phyloP scores from a whole-genome alignment of 1,284 basidiomycete species.

The Abortiporus biennis region DNA sequence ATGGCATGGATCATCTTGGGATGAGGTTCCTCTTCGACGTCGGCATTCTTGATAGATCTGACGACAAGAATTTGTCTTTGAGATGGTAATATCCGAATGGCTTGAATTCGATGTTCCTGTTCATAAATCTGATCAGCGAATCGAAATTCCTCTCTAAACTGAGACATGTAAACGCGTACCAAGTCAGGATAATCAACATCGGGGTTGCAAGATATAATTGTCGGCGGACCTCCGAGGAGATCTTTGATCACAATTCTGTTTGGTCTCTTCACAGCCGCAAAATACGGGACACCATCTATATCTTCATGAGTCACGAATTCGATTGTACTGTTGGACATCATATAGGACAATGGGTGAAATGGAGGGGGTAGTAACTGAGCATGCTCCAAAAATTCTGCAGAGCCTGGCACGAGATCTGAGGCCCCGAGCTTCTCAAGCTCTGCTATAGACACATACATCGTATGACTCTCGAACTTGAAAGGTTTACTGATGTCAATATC shows the following conservation, averaged over 20 bases:
- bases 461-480: constrained; percentile 45
- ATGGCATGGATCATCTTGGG: constrained; percentile 12
- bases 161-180: constrained; percentile 5
- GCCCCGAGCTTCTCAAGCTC: constrained; percentile 46
- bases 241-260: constrained; percentile 43
- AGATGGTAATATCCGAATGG: constrained; percentile 46
- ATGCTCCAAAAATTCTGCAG: constrained; percentile 30
- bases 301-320: constrained; percentile 39
- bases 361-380: constrained; percentile 31
- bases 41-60: constrained; percentile 26
- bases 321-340: constrained; percentile 33
- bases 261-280: constrained; percentile 38
- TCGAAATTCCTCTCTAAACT: constrained; percentile 10
- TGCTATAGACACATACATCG: constrained; percentile 40
- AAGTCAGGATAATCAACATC: neutral
- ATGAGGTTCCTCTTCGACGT: constrained; percentile 7
- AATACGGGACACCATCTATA: constrained; percentile 34
- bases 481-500: constrained; percentile 43
- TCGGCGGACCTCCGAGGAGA: constrained; percentile 26
- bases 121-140: constrained; percentile 13
- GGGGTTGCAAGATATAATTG: constrained; percentile 15
- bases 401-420: constrained; percentile 36
- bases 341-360: constrained; percentile 33
- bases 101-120: constrained; percentile 40
- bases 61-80: constrained; percentile 53